Conservation (phyloP, 164 flowering plant genomes). For the Echeveria elegans region DNA sequence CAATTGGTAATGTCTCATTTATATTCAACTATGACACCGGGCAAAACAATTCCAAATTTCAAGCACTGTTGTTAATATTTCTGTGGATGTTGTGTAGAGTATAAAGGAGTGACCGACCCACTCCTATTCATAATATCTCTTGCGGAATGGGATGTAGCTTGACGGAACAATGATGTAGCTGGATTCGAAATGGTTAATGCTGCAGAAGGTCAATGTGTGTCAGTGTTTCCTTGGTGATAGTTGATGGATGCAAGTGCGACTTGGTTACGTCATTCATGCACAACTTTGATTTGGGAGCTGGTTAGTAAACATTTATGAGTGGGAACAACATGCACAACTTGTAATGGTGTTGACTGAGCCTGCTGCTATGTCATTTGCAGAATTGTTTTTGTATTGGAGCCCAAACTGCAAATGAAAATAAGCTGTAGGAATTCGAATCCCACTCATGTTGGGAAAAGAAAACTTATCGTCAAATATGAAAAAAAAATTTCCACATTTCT, state of each 20-base stretch:
- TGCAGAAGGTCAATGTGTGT: not conserved
- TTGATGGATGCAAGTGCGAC: not conserved
- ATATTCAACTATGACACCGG: not conserved
- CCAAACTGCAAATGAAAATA: not conserved
- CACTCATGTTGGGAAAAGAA: too few species aligned
- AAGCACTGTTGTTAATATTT: not conserved
- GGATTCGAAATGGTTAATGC: not conserved
- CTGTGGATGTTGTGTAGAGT: not conserved
- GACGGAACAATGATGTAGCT: not conserved
- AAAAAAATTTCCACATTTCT: too few species aligned
- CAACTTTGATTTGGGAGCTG: not conserved
- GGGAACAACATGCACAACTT: not conserved
- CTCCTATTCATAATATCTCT: not conserved
- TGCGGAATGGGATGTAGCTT: not conserved
- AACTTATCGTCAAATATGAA: too few species aligned
- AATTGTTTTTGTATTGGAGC: not conserved
- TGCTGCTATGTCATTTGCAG: not conserved
- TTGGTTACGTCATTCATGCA: not conserved
- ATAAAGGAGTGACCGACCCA: not conserved
- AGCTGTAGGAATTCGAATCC: too few species aligned
- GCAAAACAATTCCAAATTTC: not conserved
- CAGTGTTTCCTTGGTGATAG: not conserved
- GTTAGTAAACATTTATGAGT: not conserved
- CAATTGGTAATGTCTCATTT: constrained; percentile 24
- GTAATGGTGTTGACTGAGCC: not conserved